Evolutionary conservation across 768 basidiomycete genomes (phyloP).

Genomic region (Auriscalpium orientale): DNA sequence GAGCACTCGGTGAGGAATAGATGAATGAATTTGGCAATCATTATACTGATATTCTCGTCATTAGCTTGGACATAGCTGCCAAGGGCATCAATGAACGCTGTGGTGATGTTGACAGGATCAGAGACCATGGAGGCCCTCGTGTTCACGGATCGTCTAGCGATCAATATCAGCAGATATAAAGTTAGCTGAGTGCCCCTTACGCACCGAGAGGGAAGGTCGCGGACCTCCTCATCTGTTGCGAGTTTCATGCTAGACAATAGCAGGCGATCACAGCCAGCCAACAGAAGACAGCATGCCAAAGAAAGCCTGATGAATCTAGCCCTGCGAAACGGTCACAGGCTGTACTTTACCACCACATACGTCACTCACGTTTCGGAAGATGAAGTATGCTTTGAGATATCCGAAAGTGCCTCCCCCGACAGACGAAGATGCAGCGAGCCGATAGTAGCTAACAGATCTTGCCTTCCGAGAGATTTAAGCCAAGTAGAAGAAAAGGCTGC

Average conservation of each 20-base stretch:
- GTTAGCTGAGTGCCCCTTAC: constrained; percentile 14
- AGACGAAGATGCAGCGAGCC: constrained; percentile 41
- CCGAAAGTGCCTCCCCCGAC: constrained; percentile 30
- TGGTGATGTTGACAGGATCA: constrained; percentile 57
- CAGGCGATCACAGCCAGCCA: constrained; percentile 59
- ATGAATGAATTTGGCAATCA: constrained; percentile 56
- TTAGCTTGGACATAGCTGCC: constrained; percentile 41
- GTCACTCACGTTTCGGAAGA: constrained; percentile 7
- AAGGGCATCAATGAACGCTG: constrained; percentile 48
- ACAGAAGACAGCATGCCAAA: constrained; percentile 49
- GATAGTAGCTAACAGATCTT: constrained; percentile 47
- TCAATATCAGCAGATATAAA: background rate
- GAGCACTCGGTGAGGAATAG: constrained; percentile 53
- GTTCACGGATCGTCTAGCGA: constrained; percentile 40
- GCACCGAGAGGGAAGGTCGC: constrained; percentile 50
- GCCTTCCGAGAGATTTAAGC: constrained; percentile 51
- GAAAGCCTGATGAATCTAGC: constrained; percentile 53
- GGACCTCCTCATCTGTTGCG: constrained; percentile 40
- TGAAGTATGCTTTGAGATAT: constrained; percentile 24
- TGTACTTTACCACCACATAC: background rate
- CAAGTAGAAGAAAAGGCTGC: constrained; percentile 51
- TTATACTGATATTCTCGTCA: constrained; percentile 40
- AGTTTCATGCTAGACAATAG: constrained; percentile 39
- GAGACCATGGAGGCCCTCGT: constrained; percentile 33
- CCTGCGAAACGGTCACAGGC: constrained; percentile 18